These are phyloP conservation scores for Xylaria cubensis DNA, from an alignment of 495 filamentous ascomycete species.

Conservation along the genomic window DNA sequence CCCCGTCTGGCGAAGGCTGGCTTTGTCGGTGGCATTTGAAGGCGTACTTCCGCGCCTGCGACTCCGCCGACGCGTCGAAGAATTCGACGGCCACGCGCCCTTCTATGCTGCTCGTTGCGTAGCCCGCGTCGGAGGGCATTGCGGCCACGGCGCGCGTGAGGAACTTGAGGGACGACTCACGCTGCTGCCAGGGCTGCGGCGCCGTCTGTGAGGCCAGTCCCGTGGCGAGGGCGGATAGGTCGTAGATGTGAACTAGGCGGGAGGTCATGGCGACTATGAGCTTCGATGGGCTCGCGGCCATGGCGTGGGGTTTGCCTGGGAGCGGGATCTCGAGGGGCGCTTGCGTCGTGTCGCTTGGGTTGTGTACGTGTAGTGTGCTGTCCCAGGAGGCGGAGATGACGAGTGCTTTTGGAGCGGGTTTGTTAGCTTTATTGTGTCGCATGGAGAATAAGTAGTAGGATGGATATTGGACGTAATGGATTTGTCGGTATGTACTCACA, in stretches of 20 bases:
- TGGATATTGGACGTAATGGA: neutral
- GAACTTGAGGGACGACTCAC: slow-evolving; percentile 93
- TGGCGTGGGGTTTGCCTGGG: slow-evolving; percentile 84
- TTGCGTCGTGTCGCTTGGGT: slow-evolving; percentile 52
- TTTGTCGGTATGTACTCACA: slow-evolving; percentile 49
- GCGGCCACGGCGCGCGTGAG: slow-evolving; percentile 93
- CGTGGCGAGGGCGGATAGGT: slow-evolving; percentile 71
- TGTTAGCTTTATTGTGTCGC: slow-evolving; percentile 17
- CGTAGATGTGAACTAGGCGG: slow-evolving; percentile 89
- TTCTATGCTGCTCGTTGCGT: slow-evolving; percentile 87
- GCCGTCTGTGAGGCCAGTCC: slow-evolving; percentile 54
- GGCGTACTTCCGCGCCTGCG: slow-evolving; percentile 91
- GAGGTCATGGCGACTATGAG: slow-evolving; percentile 96
- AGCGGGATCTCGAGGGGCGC: slow-evolving; percentile 66
- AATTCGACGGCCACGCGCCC: slow-evolving; percentile 95
- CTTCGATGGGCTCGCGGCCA: slow-evolving; percentile 80
- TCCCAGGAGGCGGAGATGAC: slow-evolving; percentile 95
- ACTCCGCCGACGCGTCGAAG: slow-evolving; percentile 87
- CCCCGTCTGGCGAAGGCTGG: slow-evolving; percentile 38
- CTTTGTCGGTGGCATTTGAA: slow-evolving; percentile 95
- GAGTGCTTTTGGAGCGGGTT: slow-evolving; percentile 50
- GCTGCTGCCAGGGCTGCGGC: slow-evolving; percentile 82
- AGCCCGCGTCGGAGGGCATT: slow-evolving; percentile 94
- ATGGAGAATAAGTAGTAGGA: neutral
- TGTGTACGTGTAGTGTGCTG: slow-evolving; percentile 83